Base-by-base conservation (phyloP, 2,329 filamentous ascomycete species). In the Microsporum audouinii region DNA sequence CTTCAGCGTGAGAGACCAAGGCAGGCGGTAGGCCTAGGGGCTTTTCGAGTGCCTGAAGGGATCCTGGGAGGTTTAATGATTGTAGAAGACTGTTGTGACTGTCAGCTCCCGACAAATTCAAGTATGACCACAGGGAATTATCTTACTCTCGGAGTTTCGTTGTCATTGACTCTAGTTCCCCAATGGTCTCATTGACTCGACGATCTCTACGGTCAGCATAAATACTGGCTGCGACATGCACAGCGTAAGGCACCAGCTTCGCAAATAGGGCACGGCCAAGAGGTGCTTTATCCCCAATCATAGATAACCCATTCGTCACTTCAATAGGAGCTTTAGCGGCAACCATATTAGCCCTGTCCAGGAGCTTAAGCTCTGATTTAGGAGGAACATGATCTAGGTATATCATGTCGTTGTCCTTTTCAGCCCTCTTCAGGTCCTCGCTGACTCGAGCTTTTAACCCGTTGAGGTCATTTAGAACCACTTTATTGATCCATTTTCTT, bases 341-440 rank as follows among this genome's bases (percentile, higher is more conserved):
- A 0, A 95, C 92, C 92, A 99, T 96, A 64, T 85, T 89, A 7
- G 90, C 92, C 63, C 92, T 83, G 63, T 95, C 91, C 4, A 99
- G 82, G 2, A 86, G 83, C 72, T 87, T 91, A 51, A 99, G 80
- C 69, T 96, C 91, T 2, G 89, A 84, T 69, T 96, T 96, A 8
- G 90, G 84, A 2, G 92, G 90, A 0, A 97, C 90, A 0, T 88
- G 82, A 58, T 86, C 83, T 2, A 97, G 78, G 71, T 96, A 99
- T 14, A 99, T 96, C 67, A 95, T 80, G 71, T 99, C 92, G 66
- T 99, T 99, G 70, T 99, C 94, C 72, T 89, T 95, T 72, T 97
- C 92, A 0, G 92, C 91, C 55, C 92, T 81, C 75, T 95, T 96
- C 66, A 99, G 70, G 66, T 96, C 91, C 67, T 96, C 91, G 38